Evolutionary conservation across 768 basidiomycete genomes (phyloP).

Genomic region (Lepiota venenata): DNA sequence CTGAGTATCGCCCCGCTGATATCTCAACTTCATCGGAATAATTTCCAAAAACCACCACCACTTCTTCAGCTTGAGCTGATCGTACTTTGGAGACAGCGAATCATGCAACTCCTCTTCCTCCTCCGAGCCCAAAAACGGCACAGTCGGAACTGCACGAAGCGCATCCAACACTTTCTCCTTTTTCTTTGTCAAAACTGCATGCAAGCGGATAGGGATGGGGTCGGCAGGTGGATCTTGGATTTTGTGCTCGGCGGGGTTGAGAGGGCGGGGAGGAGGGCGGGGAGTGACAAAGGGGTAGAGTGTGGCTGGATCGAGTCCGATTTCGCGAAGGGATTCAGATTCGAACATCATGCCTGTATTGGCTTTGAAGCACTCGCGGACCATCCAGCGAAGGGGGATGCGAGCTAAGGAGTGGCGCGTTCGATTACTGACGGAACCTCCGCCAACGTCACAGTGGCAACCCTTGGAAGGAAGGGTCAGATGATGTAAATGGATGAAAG

Average conservation of each 20-base stretch:
- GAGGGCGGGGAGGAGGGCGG: constrained; percentile 33
- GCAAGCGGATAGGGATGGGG: constrained; percentile 21
- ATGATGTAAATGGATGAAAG: not conserved
- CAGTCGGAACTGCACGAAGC: constrained; percentile 5
- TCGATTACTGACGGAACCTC: constrained; percentile 49
- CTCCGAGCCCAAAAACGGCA: constrained; percentile 33
- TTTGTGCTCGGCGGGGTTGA: constrained; percentile 13
- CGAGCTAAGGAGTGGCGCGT: constrained; percentile 46
- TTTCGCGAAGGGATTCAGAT: constrained; percentile 36
- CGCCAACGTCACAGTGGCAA: constrained; percentile 54
- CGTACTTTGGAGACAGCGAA: constrained; percentile 52
- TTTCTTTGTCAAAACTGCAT: constrained; percentile 19
- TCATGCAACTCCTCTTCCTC: constrained; percentile 66
- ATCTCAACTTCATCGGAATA: constrained; percentile 39
- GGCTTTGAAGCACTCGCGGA: constrained; percentile 63
- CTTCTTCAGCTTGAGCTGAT: constrained; percentile 45
- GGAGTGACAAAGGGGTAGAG: constrained; percentile 39
- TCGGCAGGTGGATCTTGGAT: constrained; percentile 24
- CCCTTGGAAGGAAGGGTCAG: constrained; percentile 24
- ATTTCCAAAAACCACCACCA: constrained; percentile 72
- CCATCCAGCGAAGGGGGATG: constrained; percentile 66
- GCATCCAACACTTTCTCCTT: constrained; percentile 16
- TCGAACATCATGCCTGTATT: constrained; percentile 63
- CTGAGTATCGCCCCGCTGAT: constrained; percentile 32
- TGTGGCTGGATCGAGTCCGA: constrained; percentile 47